phyloP scores from a whole-genome alignment of 176 grass and related monocot species.

The Ananas comosus region DNA sequence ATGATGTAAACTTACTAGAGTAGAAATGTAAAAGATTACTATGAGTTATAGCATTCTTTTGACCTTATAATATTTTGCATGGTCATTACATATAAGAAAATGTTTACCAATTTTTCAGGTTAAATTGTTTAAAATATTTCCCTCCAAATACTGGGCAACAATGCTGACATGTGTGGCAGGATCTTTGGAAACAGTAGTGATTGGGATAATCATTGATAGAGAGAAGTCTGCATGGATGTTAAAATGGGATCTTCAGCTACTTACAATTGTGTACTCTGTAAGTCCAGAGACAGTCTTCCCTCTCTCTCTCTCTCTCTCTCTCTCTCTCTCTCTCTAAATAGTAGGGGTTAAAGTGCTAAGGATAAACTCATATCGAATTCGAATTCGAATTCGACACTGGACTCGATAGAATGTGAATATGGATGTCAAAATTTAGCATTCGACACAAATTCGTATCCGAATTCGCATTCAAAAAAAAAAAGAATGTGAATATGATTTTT shows the following conservation, averaged over 20 bases:
- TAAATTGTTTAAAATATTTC: constrained; percentile 15
- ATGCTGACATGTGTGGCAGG: constrained; percentile 25
- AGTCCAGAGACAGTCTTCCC: not conserved
- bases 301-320: not conserved
- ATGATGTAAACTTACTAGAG: too few relatives aligned
- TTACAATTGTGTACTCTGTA: constrained; percentile 33
- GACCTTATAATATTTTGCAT: not conserved
- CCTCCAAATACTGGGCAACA: constrained; percentile 32
- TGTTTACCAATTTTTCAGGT: constrained; percentile 10
- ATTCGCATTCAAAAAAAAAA: too few relatives aligned
- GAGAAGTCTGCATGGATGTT: constrained; percentile 21
- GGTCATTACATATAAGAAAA: not conserved
- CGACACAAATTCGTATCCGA: too few relatives aligned
- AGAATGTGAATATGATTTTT: too few relatives aligned
- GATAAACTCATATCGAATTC: too few relatives aligned
- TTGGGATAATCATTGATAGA: constrained; percentile 17
- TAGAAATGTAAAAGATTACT: too few relatives aligned
- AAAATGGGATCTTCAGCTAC: constrained; percentile 30
- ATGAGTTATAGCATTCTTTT: not conserved
- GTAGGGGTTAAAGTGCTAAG: too few relatives aligned
- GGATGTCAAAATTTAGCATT: too few relatives aligned
- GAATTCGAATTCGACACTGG: too few relatives aligned
- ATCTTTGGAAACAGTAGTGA: constrained; percentile 11
- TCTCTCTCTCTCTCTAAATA: too few relatives aligned
- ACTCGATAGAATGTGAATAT: too few relatives aligned